Base-by-base conservation (phyloP, 2,329 filamentous ascomycete genomes). In the Exophiala sp. region DNA sequence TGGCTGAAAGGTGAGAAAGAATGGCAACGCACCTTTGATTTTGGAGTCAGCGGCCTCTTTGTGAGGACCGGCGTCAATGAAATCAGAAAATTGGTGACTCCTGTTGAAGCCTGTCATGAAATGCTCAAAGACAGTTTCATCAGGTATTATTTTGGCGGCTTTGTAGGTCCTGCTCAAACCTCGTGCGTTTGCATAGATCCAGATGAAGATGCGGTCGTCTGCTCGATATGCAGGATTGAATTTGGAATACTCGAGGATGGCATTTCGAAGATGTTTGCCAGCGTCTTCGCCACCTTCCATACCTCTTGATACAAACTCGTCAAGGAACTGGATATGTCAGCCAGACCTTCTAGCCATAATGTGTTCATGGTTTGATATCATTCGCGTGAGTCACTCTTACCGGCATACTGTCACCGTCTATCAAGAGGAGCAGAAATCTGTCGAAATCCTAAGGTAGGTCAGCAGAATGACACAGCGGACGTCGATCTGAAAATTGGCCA, bases 31-130 rank as follows among this genome's bases (percentile, higher is more conserved):
- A 73, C 72, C 72, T 67, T 68, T 68, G n/a, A 76, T 60, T 47
- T 75, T 75, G 24, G 71, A 66, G 59, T 75, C 73, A 1, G 71
- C 64, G 47, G 72, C 75, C 55, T 75, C 72, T 49, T 75, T 75
- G 14, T 71, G 72, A 47, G 67, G 65, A 3, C 73, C 73, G 11
- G 70, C 71, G 62, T 75, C 71, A n/a, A 75, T 64, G 48, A 69
- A 73, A 34, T 74, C 71, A 50, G 69, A 73, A 29, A 71, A 50
- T 1, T 63, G 53, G 39, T 69, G 59, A 21, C 66, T 69, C 59
- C 68, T 72, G 52, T 75, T 75, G 62, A 75, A 75, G 0, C 72
- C 73, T 21, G 69, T 68, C 16, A 73, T 66, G 54, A 75, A 76
- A 2, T 63, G 59, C 20, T 63, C 55, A 43, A 75, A 61, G 0